Evolutionary conservation across 768 basidiomycete species (phyloP), one percentile per base, ranked within the genome.

Genomic region (Cystobasidiopsis lactophilus): DNA sequence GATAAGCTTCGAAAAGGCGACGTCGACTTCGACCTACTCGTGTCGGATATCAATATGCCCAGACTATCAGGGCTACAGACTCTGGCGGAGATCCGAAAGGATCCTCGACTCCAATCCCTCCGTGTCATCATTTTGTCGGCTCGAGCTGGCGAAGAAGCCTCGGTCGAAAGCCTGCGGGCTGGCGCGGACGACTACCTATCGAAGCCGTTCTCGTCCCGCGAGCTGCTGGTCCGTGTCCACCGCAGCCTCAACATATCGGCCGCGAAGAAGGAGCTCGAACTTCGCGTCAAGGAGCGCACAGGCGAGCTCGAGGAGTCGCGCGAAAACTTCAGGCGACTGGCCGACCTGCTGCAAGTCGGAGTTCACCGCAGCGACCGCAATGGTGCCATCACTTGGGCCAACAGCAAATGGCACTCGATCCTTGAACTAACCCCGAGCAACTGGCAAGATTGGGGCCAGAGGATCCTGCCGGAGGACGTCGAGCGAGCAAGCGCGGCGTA

Each of bases 341-440:
- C 52, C 13, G 55, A 56, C 27, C 55, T 56, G 3, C 33, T 56
- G 9, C 55, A 56, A 52, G 55, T 56, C n/a, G 55, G 55, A 35
- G 41, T 56, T 11, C 55, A 56, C 26, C 51, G 55, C 29, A 45
- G 40, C 3, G 55, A 56, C 19, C 11, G 40, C 10, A 38, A 44
- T 21, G 55, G 55, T 2, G 2, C 13, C 13, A 52, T 56, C 23
- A 33, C 40, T 21, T 56, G 55, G 55, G 55, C 55, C 18, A 56
- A 56, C 44, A 35, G 35, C 26, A 56, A 56, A 29, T 56, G 55
- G 55, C 40, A 41, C 43, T n/a, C 33, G 21, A 38, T 51, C 3
- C 44, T 56, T 11, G 51, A 44, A 2, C 41, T 56, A 7, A 31
- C 29, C 31, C 29, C 52, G 9, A 52, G 41, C 3, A 14, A 33